Evolutionary conservation across 768 basidiomycete genomes (phyloP).

Genomic region (Gymnopilus junonius): DNA sequence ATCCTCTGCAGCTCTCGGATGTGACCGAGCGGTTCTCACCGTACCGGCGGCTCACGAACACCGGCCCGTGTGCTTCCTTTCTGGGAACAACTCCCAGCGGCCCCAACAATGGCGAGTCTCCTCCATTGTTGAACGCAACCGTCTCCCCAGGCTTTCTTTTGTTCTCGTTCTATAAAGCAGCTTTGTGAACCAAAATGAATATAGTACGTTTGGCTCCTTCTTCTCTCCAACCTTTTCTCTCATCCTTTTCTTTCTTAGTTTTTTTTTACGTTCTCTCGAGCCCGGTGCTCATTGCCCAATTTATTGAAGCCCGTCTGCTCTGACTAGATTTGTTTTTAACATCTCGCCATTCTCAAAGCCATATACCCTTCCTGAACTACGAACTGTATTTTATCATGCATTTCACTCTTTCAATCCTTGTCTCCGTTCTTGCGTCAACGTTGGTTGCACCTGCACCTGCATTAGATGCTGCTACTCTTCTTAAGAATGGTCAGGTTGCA

Average conservation of each 20-base stretch:
- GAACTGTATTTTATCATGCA: conserved; percentile 15
- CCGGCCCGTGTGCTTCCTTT: neutral
- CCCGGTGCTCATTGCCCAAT: conserved; percentile 36
- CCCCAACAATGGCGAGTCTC: neutral
- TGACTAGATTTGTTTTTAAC: conserved; percentile 10
- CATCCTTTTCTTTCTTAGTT: conserved; percentile 9
- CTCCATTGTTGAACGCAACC: conserved; percentile 4
- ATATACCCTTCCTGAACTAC: neutral
- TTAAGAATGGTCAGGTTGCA: conserved; percentile 52
- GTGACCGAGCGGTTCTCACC: conserved; percentile 30
- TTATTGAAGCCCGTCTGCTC: conserved; percentile 20
- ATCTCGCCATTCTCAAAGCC: neutral
- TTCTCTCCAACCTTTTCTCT: neutral
- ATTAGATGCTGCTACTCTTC: conserved; percentile 45
- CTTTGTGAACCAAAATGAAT: neutral
- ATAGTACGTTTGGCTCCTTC: neutral
- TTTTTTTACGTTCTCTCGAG: conserved; percentile 28
- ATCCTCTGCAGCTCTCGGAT: conserved; percentile 28
- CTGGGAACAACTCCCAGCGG: neutral
- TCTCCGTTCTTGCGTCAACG: conserved; percentile 21
- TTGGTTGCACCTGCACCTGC: conserved; percentile 36
- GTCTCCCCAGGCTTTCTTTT: conserved; percentile 1
- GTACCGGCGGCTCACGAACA: neutral
- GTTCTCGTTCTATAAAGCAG: conserved; percentile 10
- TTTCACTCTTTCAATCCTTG: conserved; percentile 2